These are phyloP conservation scores for Vaccinium vitisidaea DNA, from an alignment of 148 eudicot genomes.

Conservation along the genomic window DNA sequence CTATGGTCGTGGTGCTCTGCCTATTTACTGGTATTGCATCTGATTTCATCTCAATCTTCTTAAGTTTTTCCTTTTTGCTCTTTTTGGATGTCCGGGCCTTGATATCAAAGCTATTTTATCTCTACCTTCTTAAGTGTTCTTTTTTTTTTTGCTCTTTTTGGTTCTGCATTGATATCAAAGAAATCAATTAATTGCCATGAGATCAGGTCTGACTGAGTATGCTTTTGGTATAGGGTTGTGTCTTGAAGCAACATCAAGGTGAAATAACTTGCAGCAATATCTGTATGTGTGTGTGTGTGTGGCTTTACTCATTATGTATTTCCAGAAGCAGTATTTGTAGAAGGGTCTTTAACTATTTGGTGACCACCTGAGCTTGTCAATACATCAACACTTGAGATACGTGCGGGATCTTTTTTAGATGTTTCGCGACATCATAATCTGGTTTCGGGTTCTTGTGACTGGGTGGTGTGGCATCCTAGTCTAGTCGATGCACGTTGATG, in stretches of 20 bases:
- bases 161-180: background rate
- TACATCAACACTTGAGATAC: background rate
- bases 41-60: background rate
- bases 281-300: too few species aligned
- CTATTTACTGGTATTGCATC: constrained; percentile 70
- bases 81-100: background rate
- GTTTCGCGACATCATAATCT: background rate
- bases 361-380: background rate
- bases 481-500: background rate
- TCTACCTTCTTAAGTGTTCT: too few species aligned
- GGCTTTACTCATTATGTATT: background rate
- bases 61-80: background rate
- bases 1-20: constrained; percentile 94
- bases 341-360: background rate
- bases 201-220: background rate
- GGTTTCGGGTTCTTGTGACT: background rate
- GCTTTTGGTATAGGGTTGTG: background rate
- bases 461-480: background rate
- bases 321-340: background rate
- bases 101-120: too few species aligned
- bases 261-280: background rate
- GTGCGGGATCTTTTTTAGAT: background rate
- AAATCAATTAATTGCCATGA: background rate
- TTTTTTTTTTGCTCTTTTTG: too few species aligned
- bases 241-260: background rate